phyloP scores from a whole-genome alignment of 352 stramenopile genomes.

The Blastocystis sp. region DNA sequence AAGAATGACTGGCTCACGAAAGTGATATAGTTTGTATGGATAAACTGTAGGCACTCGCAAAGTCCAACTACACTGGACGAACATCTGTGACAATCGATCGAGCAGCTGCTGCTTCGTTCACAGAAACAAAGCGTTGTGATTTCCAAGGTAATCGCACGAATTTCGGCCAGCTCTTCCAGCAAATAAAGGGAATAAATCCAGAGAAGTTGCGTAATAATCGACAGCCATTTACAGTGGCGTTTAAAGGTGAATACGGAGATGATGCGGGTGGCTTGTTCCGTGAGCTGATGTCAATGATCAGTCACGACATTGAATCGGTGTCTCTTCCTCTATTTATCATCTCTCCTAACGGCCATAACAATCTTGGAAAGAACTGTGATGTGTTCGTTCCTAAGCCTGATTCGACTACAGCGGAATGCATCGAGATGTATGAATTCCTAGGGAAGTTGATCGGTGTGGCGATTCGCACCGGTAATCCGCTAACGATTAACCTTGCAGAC shows the following conservation, averaged over 20 bases:
- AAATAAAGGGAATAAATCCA: not conserved
- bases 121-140: not conserved
- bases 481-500: constrained; percentile 75
- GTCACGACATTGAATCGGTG: constrained; percentile 51
- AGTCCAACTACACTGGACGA: constrained; percentile 39
- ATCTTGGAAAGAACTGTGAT: constrained; percentile 59
- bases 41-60: constrained; percentile 1
- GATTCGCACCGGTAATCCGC: constrained; percentile 76
- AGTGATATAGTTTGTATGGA: not conserved
- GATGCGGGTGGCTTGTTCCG: constrained; percentile 60
- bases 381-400: constrained; percentile 63
- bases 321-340: constrained; percentile 61
- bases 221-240: constrained; percentile 25
- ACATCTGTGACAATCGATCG: constrained; percentile 25
- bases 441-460: constrained; percentile 80
- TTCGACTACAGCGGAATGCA: constrained; percentile 19
- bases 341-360: constrained; percentile 62
- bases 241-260: constrained; percentile 47
- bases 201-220: not conserved
- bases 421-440: constrained; percentile 82
- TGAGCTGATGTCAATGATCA: constrained; percentile 23
- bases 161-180: constrained; percentile 49
- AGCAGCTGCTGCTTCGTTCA: not conserved
- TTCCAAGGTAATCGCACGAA: not conserved
- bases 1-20: constrained; percentile 52